A percentile compares a stretch with the other conserved stretches of the same genome.
phyloP scores from a whole-genome alignment of 495 filamentous ascomycete species.

The Neurospora terricola region DNA sequence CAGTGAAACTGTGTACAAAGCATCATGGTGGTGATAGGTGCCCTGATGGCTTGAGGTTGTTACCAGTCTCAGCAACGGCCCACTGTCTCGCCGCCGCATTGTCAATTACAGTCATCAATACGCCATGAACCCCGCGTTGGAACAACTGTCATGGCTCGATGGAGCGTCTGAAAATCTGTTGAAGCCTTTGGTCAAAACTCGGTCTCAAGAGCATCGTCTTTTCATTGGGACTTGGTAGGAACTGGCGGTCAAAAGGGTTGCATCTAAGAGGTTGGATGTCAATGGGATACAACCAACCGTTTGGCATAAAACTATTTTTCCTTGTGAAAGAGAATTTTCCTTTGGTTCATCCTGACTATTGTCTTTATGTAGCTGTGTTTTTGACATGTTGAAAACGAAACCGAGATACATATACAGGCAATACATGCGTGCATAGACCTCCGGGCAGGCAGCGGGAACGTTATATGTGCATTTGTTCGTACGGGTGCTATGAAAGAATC shows the following conservation, averaged over 20 bases:
- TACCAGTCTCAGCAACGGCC: not conserved
- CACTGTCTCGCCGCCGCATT: not conserved
- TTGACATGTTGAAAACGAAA: not conserved
- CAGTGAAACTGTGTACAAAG: not conserved
- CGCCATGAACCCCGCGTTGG: not conserved
- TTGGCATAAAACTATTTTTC: not conserved
- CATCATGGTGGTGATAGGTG: not conserved
- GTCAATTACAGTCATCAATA: not conserved
- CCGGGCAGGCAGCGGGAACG: not conserved
- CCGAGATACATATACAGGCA: not conserved
- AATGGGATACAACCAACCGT: not conserved
- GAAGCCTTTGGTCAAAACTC: not conserved
- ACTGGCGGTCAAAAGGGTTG: not conserved
- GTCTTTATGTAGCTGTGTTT: not conserved
- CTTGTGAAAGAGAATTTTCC: not conserved
- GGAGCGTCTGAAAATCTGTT: not conserved
- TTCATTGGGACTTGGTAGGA: not conserved
- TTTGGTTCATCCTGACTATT: not conserved
- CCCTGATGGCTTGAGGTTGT: not conserved
- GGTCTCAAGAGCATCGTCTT: not conserved
- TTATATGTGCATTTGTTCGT: not conserved
- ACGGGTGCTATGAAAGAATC: not conserved
- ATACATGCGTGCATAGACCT: not conserved
- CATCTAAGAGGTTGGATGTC: not conserved
- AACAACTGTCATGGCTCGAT: not conserved